Evolutionary conservation across 164 flowering plant species (phyloP).

Genomic region (Nymphaea thermarum): DNA sequence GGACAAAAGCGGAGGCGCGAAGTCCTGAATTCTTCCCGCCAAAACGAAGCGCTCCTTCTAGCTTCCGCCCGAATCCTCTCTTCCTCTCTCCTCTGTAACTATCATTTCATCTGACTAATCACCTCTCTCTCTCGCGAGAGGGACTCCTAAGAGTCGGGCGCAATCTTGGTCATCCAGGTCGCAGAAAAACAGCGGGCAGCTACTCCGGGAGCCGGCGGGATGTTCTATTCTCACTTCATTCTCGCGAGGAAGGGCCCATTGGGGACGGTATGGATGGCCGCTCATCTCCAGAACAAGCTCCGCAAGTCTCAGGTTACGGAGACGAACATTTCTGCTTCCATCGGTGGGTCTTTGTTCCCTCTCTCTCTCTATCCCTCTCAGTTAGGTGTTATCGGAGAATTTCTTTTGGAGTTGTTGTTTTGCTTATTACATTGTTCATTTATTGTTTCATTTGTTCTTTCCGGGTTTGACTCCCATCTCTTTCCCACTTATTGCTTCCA

Average conservation of each 20-base stretch:
- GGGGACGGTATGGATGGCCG: constrained; percentile 88
- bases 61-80: too few relatives aligned
- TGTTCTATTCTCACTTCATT: constrained; percentile 78
- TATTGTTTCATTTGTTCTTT: too few relatives aligned
- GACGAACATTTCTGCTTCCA: constrained; percentile 52
- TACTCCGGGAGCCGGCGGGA: constrained; percentile 6
- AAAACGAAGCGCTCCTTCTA: background rate
- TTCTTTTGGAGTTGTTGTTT: too few relatives aligned
- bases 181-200: background rate
- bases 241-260: constrained; percentile 71
- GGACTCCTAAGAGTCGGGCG: background rate
- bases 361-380: background rate
- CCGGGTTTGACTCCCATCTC: too few relatives aligned
- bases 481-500: too few relatives aligned
- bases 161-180: background rate
- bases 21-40: background rate
- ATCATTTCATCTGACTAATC: too few relatives aligned
- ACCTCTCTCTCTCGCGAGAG: background rate
- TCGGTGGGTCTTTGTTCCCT: constrained; percentile 32
- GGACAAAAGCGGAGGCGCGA: too few relatives aligned
- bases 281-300: constrained; percentile 65
- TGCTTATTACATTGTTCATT: too few relatives aligned
- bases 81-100: too few relatives aligned
- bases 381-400: background rate
- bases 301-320: constrained; percentile 44